Base-by-base conservation (phyloP, 495 filamentous ascomycete genomes). In the Aspergillus mulundensis region DNA sequence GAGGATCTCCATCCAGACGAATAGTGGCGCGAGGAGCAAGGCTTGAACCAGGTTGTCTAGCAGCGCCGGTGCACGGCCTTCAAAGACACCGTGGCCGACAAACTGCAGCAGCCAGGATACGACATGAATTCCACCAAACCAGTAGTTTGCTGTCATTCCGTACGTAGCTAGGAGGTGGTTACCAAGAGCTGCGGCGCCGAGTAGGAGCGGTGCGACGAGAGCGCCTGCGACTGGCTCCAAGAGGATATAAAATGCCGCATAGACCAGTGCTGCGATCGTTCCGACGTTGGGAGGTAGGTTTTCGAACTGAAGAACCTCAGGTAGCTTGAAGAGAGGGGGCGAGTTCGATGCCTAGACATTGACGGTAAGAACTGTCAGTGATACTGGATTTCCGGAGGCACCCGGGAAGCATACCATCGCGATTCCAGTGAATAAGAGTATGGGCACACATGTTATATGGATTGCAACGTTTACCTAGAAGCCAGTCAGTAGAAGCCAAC, bases 1-100 rank as follows among this genome's bases (percentile, higher is more conserved):
- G 20, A 98, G 75, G 16, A 95, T 73, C 77, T 98, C 93, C 67
- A 98, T 87, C 89, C 93, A 98, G 28, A 97, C 91, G 64, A 98
- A 98, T 60, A 98, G 84, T n/a, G 94, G 94, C 0, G 94, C 94
- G n/a, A 97, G 79, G 56, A 98, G 86, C 51, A 96, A 65, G 21
- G 94, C 91, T 69, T 97, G 93, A 21, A 92, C 78, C 32, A 97
- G 70, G 64, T 96, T 97, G 70, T 97, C 93, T 59, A 97, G 71
- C 56, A 96, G 64, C 12, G 93, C 93, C 11, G 94, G 94, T 2
- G 92, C 90, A 39, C 93, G 78, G 21, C 88, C 84, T 72, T 97
- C 94, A 63, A 89, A 98, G 8, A 80, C 83, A 16, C 93, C 93
- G 65, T 98, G 94, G 40, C 94, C 94, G 39, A 97, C 57, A 68